Evolutionary conservation across 169 alveolate species (phyloP), one percentile per base, ranked within the genome.

Genomic region (Cryptosporidium viatorum): DNA sequence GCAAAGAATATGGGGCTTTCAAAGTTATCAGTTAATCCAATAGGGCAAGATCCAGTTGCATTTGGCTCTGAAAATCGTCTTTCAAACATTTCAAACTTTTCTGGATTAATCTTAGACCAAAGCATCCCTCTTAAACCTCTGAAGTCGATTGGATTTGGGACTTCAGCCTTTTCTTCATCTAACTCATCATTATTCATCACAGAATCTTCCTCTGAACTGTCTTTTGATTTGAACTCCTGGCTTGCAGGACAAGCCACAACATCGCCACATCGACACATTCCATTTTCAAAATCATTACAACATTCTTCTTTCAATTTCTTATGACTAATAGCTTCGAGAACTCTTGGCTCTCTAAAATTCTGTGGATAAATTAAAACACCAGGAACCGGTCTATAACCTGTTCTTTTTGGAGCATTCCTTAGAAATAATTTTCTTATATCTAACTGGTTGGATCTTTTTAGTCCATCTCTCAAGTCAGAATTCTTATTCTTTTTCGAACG

Each of bases 341-440:
- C 45, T 65, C 67, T 62, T 21, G 89, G 89, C 23, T 59, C 73
- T 41, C 70, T 80, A 29, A 80, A 80, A 37, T 80, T 80, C 62
- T 67, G 71, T 14, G 89, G 89, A 43, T 60, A 80, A 14, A 80
- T 65, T 23, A 65, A 80, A 16, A 80, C 89, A 14, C 89, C 89
- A 29, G 89, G 89, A 37, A 80, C 75, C 37, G 89, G 89, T 41
- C 74, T 35, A 65, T 80, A 80, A 21, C 89, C 89, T 26, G 75
- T 37, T 52, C 89, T 80, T 62, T 65, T 80, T 12, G 89, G 89
- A 16, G 89, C 89, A 80, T 80, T 48, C 39, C 89, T 80, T 4
- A 80, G 51, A 50, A 62, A 80, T 21, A 80, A 23, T 55, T 48
- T 80, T 35, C 75, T 80, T 29, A 80, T 80, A 41, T 80, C 89